These are phyloP conservation scores for Venturia effusa DNA, from an alignment of 2,329 filamentous ascomycete species.

Conservation along the genomic window DNA sequence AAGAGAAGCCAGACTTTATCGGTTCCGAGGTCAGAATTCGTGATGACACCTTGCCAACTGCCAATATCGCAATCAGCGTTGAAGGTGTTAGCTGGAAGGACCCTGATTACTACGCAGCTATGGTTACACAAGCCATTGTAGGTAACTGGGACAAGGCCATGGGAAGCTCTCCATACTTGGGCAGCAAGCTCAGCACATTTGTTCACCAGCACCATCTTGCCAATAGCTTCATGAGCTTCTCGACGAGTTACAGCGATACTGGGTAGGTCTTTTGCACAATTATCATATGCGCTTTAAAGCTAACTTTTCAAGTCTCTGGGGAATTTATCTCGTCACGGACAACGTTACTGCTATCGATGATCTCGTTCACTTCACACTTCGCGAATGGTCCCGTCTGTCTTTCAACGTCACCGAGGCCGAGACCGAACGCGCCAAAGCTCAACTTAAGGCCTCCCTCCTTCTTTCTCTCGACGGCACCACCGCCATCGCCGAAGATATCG, in stretches of 20 bases:
- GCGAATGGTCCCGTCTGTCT: slow-evolving; percentile 94
- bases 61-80: slow-evolving; percentile 96
- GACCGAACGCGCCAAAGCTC: slow-evolving; percentile 96
- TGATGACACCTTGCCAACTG: slow-evolving; percentile 90
- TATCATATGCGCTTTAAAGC: background rate
- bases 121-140: slow-evolving; percentile 96
- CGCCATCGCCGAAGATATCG: slow-evolving; percentile 94
- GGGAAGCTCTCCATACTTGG: slow-evolving; percentile 93
- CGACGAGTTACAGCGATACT: slow-evolving; percentile 98
- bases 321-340: slow-evolving; percentile 96
- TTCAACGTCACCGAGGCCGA: slow-evolving; percentile 80
- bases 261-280: slow-evolving; percentile 52
- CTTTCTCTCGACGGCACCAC: slow-evolving; percentile 96
- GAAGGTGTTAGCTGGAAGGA: slow-evolving; percentile 99
- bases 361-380: slow-evolving; percentile 94
- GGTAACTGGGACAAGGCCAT: slow-evolving; percentile 99
- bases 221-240: slow-evolving; percentile 99
- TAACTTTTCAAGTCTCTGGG: slow-evolving; percentile 66
- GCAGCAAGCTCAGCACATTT: slow-evolving; percentile 93
- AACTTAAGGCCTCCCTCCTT: slow-evolving; percentile 96
- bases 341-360: slow-evolving; percentile 82
- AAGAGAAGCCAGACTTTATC: slow-evolving; percentile 87
- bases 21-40: slow-evolving; percentile 92
- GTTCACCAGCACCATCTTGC: slow-evolving; percentile 91
- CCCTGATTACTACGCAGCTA: slow-evolving; percentile 95